Percentiles rank a stretch among this genome's conserved stretches.
These are phyloP conservation scores for Pestalotiopsis sp. DNA, from an alignment of 2,329 filamentous ascomycete species.

Conservation along the genomic window DNA sequence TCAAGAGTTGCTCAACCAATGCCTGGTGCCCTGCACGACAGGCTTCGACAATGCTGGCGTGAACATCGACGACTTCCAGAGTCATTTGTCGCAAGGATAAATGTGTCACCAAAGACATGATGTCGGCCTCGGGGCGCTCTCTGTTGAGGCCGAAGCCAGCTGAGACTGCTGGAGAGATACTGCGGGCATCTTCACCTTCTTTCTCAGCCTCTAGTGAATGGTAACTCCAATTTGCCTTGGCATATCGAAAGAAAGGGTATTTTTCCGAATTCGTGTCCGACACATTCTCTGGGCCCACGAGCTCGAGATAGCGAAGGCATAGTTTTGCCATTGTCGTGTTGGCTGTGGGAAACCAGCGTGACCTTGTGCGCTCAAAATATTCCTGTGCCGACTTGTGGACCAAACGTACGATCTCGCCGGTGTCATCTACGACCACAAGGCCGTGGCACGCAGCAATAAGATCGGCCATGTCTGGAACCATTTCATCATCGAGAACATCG, in stretches of 20 bases:
- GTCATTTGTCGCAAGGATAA: not conserved
- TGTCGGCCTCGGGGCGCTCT: not conserved
- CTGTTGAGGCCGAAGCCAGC: not conserved
- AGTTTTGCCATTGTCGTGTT: conserved; percentile 27
- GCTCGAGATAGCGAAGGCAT: conserved; percentile 38
- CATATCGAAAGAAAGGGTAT: not conserved
- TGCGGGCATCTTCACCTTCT: not conserved
- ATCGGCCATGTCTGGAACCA: conserved; percentile 23
- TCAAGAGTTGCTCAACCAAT: not conserved
- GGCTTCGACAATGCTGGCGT: not conserved
- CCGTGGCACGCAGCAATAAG: conserved; percentile 22
- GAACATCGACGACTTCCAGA: not conserved
- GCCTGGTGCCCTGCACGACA: not conserved
- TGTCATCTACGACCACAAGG: conserved; percentile 38
- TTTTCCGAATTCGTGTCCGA: too few relatives aligned
- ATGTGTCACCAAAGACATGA: not conserved
- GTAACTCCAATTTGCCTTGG: not conserved
- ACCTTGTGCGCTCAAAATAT: conserved; percentile 38
- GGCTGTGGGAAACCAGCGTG: conserved; percentile 32
- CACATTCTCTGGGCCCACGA: not conserved
- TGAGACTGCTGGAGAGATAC: not conserved
- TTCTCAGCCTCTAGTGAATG: not conserved
- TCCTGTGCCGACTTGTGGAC: conserved; percentile 50
- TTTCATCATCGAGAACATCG: conserved; percentile 32
- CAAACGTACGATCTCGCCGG: conserved; percentile 27